Evolutionary conservation across 169 alveolate genomes (phyloP).

Genomic region (Amoebophrya sp.): DNA sequence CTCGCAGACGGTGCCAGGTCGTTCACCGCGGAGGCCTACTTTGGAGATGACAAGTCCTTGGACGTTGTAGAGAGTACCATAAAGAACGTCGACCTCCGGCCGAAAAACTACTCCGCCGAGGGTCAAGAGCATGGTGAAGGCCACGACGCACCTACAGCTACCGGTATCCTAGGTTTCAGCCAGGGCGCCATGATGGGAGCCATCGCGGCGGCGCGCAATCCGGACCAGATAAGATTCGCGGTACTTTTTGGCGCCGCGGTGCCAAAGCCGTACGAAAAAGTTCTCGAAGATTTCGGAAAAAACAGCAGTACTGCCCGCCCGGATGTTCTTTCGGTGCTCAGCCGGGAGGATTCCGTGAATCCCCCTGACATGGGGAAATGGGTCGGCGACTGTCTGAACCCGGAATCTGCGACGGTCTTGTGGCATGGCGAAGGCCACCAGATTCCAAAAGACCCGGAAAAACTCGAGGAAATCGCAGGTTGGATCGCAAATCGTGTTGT

Average conservation of each 20-base stretch:
- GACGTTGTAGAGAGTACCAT: neutral
- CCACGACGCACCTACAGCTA: neutral
- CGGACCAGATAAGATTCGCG: neutral
- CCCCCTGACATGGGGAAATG: neutral
- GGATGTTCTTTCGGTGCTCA: neutral
- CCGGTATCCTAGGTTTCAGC: neutral
- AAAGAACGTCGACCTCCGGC: neutral
- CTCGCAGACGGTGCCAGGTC: neutral
- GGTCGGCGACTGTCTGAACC: neutral
- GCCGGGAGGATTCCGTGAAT: neutral
- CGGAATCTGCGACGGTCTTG: neutral
- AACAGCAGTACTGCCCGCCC: neutral
- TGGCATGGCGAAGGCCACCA: neutral
- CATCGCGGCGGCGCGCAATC: neutral
- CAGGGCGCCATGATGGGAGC: neutral
- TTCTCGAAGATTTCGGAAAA: neutral
- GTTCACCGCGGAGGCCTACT: neutral
- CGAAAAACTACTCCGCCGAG: no score
- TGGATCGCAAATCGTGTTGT: no score
- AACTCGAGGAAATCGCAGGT: neutral
- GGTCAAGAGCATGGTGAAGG: no score
- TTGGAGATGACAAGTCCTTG: neutral
- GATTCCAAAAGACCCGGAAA: neutral
- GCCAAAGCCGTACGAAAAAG: neutral
- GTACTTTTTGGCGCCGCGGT: neutral